Base-by-base conservation (phyloP, 441 rosid species). In the Arabidopsis hybrid region DNA sequence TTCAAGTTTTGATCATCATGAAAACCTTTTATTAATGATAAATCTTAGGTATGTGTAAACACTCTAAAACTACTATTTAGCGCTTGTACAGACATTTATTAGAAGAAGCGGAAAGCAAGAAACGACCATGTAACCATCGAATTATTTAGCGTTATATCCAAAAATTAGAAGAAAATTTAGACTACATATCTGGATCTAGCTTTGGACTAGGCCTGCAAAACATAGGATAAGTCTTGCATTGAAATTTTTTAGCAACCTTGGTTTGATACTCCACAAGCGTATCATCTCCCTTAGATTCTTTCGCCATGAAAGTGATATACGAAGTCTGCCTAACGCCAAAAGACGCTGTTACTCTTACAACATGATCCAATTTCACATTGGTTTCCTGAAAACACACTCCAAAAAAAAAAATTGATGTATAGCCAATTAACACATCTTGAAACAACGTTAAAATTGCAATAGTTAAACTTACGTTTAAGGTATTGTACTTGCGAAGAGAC, bases 241-340 rank as follows among this genome's bases (percentile, higher is more conserved):
- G 2, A 2, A n/a, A n/a, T n/a, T 45, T n/a, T 8, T 45, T n/a
- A 1, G 49, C 8, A 45, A 45, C 49, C 8, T 45, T 45, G 49
- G 49, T 17, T 45, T 45, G 49, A 45, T 45, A 45, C 49, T 45
- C 49, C 16, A 45, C 49, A 45, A 45, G 51, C 14, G 51, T 46
- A 46, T 46, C 10, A 7, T 46, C 49, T 17, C 6, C 17, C 17
- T 45, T 21, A 14, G 51, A 46, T 4, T 46, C 21, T 46, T 46
- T 46, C 9, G 21, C 51, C 51, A 46, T 46, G 10, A 46, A 14
- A 46, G 9, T 46, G 51, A 46, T 46, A 46, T 46, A 46, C 10
- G 18, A 46, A 46, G 9, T n/a, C 49, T 17, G n/a, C 17, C 17
- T 13, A 45, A 8, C 8, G n/a, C 2, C 2, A 42, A 6, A n/a